These are phyloP conservation scores for Sporothrix variecibatus DNA, from an alignment of 2,329 filamentous ascomycete species.

Conservation along the genomic window DNA sequence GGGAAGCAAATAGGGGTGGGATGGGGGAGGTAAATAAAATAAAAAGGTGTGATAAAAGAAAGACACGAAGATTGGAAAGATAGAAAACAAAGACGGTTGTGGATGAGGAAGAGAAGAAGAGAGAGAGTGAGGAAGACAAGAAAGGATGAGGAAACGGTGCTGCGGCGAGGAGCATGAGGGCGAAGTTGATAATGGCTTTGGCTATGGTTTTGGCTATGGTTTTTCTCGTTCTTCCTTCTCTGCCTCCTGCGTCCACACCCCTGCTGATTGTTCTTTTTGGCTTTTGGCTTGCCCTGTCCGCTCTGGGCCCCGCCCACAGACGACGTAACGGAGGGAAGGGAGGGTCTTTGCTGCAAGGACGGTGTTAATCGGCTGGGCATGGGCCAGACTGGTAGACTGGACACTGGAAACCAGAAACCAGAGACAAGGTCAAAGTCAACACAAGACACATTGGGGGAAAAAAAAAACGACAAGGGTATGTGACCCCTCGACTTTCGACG, in stretches of 20 bases:
- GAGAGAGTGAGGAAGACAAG: background rate
- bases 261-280: background rate
- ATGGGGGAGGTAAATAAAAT: background rate
- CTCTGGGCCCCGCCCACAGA: background rate
- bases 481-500: background rate
- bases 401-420: background rate
- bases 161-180: background rate
- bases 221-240: background rate
- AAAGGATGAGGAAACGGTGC: background rate
- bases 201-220: background rate
- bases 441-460: background rate
- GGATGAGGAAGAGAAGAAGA: background rate
- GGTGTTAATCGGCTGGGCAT: background rate
- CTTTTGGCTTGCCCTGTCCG: background rate
- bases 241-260: background rate
- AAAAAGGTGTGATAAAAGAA: background rate
- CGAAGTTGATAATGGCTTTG: slow-evolving; percentile 7
- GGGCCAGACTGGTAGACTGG: background rate
- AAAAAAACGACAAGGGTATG: background rate
- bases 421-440: background rate
- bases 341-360: background rate
- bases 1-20: background rate
- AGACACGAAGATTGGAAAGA: background rate
- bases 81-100: background rate
- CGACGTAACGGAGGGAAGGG: background rate